Conservation (phyloP, 805 yeast species). For the Saturnispora halmiae region DNA sequence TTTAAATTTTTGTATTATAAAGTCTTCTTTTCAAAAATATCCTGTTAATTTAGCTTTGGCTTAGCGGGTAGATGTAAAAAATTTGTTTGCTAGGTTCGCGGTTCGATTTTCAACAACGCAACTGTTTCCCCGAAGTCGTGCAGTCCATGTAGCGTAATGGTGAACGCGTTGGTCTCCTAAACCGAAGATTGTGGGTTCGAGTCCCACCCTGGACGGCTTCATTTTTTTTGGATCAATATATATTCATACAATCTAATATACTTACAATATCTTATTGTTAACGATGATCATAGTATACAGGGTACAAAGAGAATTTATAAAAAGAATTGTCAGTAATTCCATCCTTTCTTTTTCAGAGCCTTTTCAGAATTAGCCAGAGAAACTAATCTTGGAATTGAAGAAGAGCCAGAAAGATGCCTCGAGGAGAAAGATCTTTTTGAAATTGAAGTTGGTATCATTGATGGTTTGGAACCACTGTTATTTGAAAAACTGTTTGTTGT, state of each 20-base stretch:
- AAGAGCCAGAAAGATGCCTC: constrained; percentile 3
- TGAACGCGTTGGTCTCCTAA: constrained; percentile 20
- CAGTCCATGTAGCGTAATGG: constrained; percentile 18
- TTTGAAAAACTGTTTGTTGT: constrained; percentile 1
- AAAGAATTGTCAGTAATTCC: constrained; percentile 2
- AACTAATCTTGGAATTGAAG: constrained; percentile 14
- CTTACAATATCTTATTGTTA: background rate
- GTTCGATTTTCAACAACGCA: constrained; percentile 5
- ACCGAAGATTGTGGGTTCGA: constrained; percentile 20
- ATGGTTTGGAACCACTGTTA: background rate
- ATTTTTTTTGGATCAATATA: background rate
- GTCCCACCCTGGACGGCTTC: constrained; percentile 14
- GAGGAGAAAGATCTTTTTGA: constrained; percentile 4
- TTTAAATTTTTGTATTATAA: too few relatives aligned
- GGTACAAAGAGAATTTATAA: background rate
- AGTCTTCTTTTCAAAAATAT: too few relatives aligned
- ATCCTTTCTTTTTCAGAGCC: constrained; percentile 2
- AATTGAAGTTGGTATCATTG: constrained; percentile 2
- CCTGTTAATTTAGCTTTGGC: background rate
- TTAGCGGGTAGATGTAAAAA: background rate
- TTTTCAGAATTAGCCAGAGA: constrained; percentile 10
- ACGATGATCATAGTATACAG: background rate
- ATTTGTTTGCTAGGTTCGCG: background rate
- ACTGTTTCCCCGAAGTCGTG: constrained; percentile 2
- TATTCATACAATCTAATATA: background rate